Evolutionary conservation across 1,139 yeast species (phyloP).

Genomic region (Hemisphaericaspora subhashii): DNA sequence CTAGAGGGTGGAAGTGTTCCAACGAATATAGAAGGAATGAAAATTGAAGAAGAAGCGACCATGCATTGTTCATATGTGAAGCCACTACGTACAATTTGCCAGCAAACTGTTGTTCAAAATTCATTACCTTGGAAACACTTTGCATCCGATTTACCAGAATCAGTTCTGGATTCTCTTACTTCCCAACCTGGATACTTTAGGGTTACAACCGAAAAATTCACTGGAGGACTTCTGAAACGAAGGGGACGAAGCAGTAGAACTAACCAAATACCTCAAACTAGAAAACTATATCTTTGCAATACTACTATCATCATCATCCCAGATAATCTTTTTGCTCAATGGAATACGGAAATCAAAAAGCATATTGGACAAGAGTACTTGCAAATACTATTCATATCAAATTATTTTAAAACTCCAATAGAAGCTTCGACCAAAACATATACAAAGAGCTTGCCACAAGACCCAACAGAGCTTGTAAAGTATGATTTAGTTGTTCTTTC

Average conservation of each 20-base stretch:
- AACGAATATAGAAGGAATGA: constrained; percentile 7
- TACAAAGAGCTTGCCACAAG: constrained; percentile 24
- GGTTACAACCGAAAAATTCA: constrained; percentile 5
- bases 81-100: constrained; percentile 42
- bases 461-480: constrained; percentile 33
- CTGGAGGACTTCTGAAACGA: too few relatives aligned
- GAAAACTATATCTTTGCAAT: constrained; percentile 42
- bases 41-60: constrained; percentile 4
- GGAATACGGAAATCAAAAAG: constrained; percentile 59
- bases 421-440: constrained; percentile 18
- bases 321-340: constrained; percentile 64
- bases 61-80: constrained; percentile 7
- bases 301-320: constrained; percentile 66
- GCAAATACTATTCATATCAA: constrained; percentile 33
- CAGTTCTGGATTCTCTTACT: constrained; percentile 36
- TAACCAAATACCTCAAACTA: not conserved
- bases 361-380: constrained; percentile 46
- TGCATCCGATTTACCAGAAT: constrained; percentile 40
- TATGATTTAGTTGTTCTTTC: constrained; percentile 58
- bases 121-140: constrained; percentile 62
- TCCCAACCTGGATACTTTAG: constrained; percentile 45
- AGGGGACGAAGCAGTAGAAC: not conserved
- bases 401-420: constrained; percentile 26
- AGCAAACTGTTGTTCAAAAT: constrained; percentile 37
- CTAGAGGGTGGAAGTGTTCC: constrained; percentile 10